These are phyloP conservation scores for Cystofilobasidium macerans DNA, from an alignment of 768 basidiomycete species.

Conservation along the genomic window DNA sequence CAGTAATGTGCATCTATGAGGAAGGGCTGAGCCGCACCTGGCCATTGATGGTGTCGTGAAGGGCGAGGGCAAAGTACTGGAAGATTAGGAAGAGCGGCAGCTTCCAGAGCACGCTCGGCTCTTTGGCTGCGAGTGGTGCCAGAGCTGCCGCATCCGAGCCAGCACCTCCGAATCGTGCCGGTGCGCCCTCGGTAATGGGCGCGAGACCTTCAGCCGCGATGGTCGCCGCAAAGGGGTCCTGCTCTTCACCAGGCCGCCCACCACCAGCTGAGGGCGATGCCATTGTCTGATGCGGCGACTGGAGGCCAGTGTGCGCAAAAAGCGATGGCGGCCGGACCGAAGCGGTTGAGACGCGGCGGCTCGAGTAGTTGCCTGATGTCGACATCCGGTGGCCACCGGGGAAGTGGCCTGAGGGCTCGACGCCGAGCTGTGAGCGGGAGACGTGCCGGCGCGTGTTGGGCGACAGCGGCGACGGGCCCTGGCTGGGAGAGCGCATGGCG, in stretches of 20 bases:
- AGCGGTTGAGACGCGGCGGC: background rate
- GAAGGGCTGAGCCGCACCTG: background rate
- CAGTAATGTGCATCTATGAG: too few species aligned
- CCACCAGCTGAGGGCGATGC: background rate
- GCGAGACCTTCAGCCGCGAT: conserved; percentile 27
- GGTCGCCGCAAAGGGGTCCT: conserved; percentile 28
- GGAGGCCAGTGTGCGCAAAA: conserved; percentile 72
- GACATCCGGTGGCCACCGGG: conserved; percentile 9
- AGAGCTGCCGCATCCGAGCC: background rate
- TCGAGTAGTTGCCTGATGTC: conserved; percentile 6
- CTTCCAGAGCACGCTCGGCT: conserved; percentile 57
- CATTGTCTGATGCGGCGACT: conserved; percentile 47
- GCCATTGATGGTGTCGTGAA: conserved; percentile 13
- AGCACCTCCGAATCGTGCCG: background rate
- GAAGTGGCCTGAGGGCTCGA: conserved; percentile 19
- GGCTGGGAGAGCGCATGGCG: background rate
- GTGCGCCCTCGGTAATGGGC: conserved; percentile 24
- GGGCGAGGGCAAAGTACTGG: conserved; percentile 35
- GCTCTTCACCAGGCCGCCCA: conserved; percentile 28
- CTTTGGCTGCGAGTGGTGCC: conserved; percentile 38
- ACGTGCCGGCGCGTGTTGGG: conserved; percentile 3
- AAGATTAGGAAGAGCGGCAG: conserved; percentile 74
- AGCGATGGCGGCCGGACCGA: conserved; percentile 42
- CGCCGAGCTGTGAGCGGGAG: conserved; percentile 25
- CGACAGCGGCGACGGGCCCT: background rate